phyloP scores from a whole-genome alignment of 2,329 filamentous ascomycete species.

The Diaporthe caulivora region DNA sequence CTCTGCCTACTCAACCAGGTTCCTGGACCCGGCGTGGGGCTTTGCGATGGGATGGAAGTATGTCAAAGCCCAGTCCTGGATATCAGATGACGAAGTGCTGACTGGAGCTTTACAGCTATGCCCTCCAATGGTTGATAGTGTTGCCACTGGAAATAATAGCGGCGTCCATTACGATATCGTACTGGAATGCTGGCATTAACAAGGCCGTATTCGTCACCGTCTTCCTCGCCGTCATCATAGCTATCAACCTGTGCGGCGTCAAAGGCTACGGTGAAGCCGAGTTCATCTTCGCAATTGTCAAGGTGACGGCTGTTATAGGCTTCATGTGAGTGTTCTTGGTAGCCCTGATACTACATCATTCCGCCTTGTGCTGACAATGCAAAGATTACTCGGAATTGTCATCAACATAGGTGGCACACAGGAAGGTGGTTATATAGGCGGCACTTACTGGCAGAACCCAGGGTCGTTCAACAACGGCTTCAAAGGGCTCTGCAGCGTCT shows the following conservation, averaged over 20 bases:
- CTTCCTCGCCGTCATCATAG: conserved; percentile 81
- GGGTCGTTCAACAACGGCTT: conserved; percentile 89
- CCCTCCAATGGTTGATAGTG: conserved; percentile 87
- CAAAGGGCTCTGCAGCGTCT: conserved; percentile 83
- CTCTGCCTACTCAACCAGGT: conserved; percentile 90
- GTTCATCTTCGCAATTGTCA: conserved; percentile 88
- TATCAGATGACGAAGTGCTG: conserved; percentile 14
- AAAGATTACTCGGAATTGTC: conserved; percentile 84
- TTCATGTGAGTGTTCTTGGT: conserved; percentile 76
- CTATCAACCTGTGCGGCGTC: conserved; percentile 90
- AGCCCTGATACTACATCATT: not conserved
- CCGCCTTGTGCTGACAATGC: conserved; percentile 30
- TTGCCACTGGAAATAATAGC: conserved; percentile 89
- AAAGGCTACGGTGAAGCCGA: conserved; percentile 92
- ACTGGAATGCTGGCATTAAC: conserved; percentile 76
- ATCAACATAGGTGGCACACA: conserved; percentile 86
- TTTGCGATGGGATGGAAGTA: conserved; percentile 97
- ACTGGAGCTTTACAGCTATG: conserved; percentile 69
- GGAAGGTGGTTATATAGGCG: conserved; percentile 82
- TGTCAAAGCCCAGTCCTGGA: conserved; percentile 49
- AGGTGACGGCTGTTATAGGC: conserved; percentile 86
- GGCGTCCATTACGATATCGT: conserved; percentile 85
- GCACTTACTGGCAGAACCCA: conserved; percentile 79
- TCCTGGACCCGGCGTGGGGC: conserved; percentile 93
- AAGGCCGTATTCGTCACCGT: conserved; percentile 85